Percentiles rank a stretch among this genome's conserved stretches.
Evolutionary conservation across 2,329 filamentous ascomycete species (phyloP).

Genomic region (Cladosporium sp.): DNA sequence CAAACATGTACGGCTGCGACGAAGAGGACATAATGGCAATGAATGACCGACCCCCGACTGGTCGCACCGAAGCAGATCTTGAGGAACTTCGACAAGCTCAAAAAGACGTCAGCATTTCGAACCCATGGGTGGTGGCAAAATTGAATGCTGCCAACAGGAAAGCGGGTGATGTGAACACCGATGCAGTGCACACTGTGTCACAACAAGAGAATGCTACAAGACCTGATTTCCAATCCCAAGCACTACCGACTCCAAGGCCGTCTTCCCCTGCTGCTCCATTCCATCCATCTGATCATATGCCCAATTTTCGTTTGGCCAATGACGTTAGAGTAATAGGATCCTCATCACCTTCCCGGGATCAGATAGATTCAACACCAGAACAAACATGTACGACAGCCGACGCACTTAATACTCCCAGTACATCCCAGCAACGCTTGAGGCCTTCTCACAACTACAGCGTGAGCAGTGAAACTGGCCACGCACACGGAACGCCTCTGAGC

Average conservation of each 20-base stretch:
- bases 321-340: slow-evolving; percentile 19
- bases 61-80: slow-evolving; percentile 23
- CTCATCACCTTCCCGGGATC: not conserved
- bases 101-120: slow-evolving; percentile 35
- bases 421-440: not conserved
- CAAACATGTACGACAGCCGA: not conserved
- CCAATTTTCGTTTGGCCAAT: slow-evolving; percentile 18
- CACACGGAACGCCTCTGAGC: slow-evolving; percentile 22
- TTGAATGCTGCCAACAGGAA: slow-evolving; percentile 34
- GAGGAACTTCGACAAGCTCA: slow-evolving; percentile 30
- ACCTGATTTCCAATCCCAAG: not conserved
- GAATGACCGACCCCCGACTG: slow-evolving; percentile 17
- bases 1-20: slow-evolving; percentile 35
- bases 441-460: slow-evolving; percentile 15
- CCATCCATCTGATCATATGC: slow-evolving; percentile 22
- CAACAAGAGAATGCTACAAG: not conserved
- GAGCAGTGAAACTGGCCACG: slow-evolving; percentile 12
- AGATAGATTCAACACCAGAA: not conserved
- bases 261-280: slow-evolving; percentile 27
- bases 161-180: not conserved
- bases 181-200: not conserved
- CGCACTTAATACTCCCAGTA: not conserved
- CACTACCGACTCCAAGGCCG: slow-evolving; percentile 27
- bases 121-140: slow-evolving; percentile 49
- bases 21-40: slow-evolving; percentile 31